These are phyloP conservation scores for Scutellaria minor DNA, from an alignment of 257 asterid species.

Conservation along the genomic window DNA sequence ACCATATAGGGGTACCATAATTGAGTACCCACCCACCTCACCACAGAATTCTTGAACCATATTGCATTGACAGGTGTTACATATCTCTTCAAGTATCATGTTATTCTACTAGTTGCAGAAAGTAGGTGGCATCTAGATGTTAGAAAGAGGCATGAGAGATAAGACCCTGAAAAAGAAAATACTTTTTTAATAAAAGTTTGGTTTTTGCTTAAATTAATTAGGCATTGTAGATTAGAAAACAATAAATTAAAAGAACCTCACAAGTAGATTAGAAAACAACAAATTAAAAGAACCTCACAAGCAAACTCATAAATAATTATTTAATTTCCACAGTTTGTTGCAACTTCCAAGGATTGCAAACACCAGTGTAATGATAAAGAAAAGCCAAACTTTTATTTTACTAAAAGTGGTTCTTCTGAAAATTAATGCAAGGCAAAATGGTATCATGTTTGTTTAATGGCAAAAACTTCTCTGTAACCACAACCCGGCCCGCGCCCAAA, in stretches of 20 bases:
- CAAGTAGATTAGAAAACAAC: conserved; percentile 11
- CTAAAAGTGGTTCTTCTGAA: conserved; percentile 35
- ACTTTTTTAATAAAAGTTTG: background rate
- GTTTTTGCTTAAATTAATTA: conserved; percentile 7
- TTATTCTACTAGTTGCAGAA: conserved; percentile 10
- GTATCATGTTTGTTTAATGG: background rate
- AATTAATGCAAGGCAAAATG: background rate
- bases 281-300: background rate
- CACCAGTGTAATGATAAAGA: conserved; percentile 23
- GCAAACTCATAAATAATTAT: conserved; percentile 20
- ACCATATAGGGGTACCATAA: conserved; percentile 13
- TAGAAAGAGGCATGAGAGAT: background rate
- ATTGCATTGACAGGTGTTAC: background rate
- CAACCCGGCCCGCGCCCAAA: too few species aligned
- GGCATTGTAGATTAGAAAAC: conserved; percentile 12
- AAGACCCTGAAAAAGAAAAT: background rate
- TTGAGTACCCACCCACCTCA: conserved; percentile 10
- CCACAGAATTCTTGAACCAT: conserved; percentile 22
- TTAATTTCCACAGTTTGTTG: conserved; percentile 33
- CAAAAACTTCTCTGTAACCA: too few species aligned
- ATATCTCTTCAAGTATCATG: conserved; percentile 7
- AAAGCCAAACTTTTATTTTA: conserved; percentile 33
- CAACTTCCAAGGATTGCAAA: conserved; percentile 38
- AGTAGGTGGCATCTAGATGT: conserved; percentile 22
- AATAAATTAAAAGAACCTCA: background rate